A percentile compares a stretch with the other conserved stretches of the same genome.
Conservation (phyloP, 192 early-diverging fungal species). For the Phlyctochytrium bullatum region DNA sequence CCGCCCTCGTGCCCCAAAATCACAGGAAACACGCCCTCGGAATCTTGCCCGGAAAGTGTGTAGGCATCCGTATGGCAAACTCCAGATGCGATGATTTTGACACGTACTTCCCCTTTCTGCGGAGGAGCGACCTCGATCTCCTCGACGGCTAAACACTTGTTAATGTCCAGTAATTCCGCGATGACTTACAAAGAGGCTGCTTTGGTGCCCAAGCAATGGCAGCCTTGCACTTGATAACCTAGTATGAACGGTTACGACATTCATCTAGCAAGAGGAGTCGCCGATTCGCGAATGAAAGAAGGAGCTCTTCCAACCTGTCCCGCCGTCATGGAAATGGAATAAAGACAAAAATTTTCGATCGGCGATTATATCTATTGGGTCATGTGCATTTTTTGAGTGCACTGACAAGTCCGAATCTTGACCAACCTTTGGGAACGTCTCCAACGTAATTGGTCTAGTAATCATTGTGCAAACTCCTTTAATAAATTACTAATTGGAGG, state of each 20-base stretch:
- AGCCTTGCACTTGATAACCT: slow-evolving; percentile 70
- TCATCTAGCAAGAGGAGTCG: no score
- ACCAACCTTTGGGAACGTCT: no score
- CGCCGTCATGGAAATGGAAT: no score
- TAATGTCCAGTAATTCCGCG: neutral
- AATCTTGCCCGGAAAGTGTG: slow-evolving; percentile 79
- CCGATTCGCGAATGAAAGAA: no score
- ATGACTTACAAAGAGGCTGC: slow-evolving; percentile 81
- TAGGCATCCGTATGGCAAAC: slow-evolving; percentile 94
- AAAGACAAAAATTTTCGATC: no score
- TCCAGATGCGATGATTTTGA: slow-evolving; percentile 89
- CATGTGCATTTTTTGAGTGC: no score
- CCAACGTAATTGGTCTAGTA: no score
- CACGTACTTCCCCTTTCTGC: slow-evolving; percentile 80
- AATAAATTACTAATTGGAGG: no score
- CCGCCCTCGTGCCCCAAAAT: slow-evolving; percentile 96
- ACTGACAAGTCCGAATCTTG: no score
- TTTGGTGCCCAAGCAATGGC: slow-evolving; percentile 94
- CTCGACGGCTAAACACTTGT: slow-evolving; percentile 75
- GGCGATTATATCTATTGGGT: no score
- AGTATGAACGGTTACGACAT: neutral
- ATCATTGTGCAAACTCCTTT: no score
- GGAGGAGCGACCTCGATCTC: slow-evolving; percentile 94
- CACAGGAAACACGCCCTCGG: slow-evolving; percentile 80
- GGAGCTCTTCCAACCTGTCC: no score